Conservation (phyloP, 2,329 filamentous ascomycete species). For the Pyrenophora tritici-repentis region DNA sequence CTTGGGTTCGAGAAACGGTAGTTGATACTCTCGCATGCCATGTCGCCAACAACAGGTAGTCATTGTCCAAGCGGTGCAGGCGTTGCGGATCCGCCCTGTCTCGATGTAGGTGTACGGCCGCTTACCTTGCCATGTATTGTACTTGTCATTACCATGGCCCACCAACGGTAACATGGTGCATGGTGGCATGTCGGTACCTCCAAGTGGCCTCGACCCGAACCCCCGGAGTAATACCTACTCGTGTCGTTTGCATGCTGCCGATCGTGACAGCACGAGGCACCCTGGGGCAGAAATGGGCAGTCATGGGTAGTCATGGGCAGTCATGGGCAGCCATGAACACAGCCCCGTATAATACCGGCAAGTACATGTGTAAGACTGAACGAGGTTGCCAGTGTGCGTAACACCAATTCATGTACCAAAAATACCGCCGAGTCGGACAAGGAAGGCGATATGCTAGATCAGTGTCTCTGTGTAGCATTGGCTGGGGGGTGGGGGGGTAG, state of each 20-base stretch:
- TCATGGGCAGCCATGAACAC: not conserved
- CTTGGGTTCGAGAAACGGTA: slow-evolving; percentile 3
- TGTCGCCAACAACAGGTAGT: not conserved
- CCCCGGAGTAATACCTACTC: slow-evolving; percentile 1
- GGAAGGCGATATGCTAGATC: slow-evolving; percentile 5
- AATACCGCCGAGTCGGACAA: slow-evolving; percentile 1
- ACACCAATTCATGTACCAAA: slow-evolving; percentile 2
- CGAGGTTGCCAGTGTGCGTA: not conserved
- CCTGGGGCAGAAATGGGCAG: not conserved
- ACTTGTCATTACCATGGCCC: not conserved
- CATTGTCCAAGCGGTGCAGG: slow-evolving; percentile 5
- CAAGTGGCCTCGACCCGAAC: slow-evolving; percentile 3
- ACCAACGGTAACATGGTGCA: slow-evolving; percentile 6
- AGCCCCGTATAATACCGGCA: not conserved
- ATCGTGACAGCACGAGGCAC: slow-evolving; percentile 10
- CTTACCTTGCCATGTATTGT: slow-evolving; percentile 1
- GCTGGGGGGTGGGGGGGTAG: slow-evolving; percentile 14
- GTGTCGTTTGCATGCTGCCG: slow-evolving; percentile 8
- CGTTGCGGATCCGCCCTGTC: slow-evolving; percentile 6
- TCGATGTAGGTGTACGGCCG: slow-evolving; percentile 7
- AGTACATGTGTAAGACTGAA: slow-evolving; percentile 2
- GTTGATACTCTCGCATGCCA: not conserved
- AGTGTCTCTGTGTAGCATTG: too few species aligned
- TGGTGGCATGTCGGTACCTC: slow-evolving; percentile 1
- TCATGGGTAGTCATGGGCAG: not conserved